These are phyloP conservation scores for Forsythia suspensa DNA, from an alignment of 257 asterid genomes.

Conservation along the genomic window DNA sequence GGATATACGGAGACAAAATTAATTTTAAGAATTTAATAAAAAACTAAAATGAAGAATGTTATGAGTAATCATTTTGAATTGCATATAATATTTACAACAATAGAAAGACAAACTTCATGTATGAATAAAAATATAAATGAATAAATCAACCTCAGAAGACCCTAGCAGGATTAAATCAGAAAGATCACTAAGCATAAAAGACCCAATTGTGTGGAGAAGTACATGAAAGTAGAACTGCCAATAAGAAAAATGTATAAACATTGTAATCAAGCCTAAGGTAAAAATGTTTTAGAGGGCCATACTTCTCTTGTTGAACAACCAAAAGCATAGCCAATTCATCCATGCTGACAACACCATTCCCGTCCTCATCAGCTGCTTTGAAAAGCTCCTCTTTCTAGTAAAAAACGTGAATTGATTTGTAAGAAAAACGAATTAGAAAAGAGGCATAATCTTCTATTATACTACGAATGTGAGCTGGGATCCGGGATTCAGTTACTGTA, in stretches of 20 bases:
- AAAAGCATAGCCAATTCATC: slow-evolving; percentile 98
- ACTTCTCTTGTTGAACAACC: slow-evolving; percentile 88
- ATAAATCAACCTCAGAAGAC: slow-evolving; percentile 8
- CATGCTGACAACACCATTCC: slow-evolving; percentile 87
- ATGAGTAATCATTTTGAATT: not conserved
- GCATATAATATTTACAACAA: not conserved
- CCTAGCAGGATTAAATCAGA: not conserved
- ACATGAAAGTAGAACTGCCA: not conserved
- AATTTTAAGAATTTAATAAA: not conserved
- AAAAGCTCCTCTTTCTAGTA: slow-evolving; percentile 91
- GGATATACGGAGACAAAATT: not conserved
- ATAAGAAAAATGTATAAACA: not conserved
- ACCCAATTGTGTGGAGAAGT: slow-evolving; percentile 8
- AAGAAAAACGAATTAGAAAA: slow-evolving; percentile 15
- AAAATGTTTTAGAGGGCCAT: slow-evolving; percentile 25
- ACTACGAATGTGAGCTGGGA: slow-evolving; percentile 5
- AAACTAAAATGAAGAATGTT: not conserved
- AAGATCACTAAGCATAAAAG: slow-evolving; percentile 4
- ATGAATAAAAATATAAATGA: not conserved
- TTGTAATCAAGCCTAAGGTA: not conserved
- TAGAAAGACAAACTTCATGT: not conserved
- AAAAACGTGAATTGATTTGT: slow-evolving; percentile 24
- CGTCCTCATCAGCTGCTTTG: slow-evolving; percentile 87
- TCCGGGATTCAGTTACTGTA: slow-evolving; percentile 13
- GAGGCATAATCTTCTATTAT: slow-evolving; percentile 14